These are phyloP conservation scores for Metschnikowia santaceciliae DNA, from an alignment of 805 yeast genomes.

Conservation along the genomic window DNA sequence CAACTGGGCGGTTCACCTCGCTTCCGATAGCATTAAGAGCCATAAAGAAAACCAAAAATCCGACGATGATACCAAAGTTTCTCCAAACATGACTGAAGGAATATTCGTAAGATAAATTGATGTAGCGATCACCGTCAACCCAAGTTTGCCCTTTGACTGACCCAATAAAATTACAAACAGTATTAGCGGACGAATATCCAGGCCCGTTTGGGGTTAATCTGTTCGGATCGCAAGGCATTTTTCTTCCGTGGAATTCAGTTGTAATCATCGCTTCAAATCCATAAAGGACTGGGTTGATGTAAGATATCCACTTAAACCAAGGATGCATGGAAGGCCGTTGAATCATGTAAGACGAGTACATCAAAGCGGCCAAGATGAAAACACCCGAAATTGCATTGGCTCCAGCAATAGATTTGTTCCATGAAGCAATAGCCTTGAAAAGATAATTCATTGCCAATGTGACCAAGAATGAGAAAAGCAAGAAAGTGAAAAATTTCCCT, in stretches of 20 bases:
- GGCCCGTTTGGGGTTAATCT: conserved; percentile 26
- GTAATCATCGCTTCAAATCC: conserved; percentile 28
- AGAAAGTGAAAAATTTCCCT: conserved; percentile 51
- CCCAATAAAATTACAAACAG: conserved; percentile 15
- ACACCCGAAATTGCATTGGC: conserved; percentile 56
- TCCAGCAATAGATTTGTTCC: conserved; percentile 49
- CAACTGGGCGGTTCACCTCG: conserved; percentile 26
- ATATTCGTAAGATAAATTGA: conserved; percentile 31
- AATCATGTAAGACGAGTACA: conserved; percentile 31
- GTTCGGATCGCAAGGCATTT: conserved; percentile 23
- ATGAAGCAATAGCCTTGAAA: conserved; percentile 51
- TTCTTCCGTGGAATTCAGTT: conserved; percentile 29
- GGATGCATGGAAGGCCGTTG: conserved; percentile 33
- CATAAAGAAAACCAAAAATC: conserved; percentile 19
- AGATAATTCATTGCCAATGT: conserved; percentile 52
- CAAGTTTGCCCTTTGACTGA: conserved; percentile 15
- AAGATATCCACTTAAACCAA: conserved; percentile 39
- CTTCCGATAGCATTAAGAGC: conserved; percentile 22
- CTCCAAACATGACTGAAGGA: conserved; percentile 43
- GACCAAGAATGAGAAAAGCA: conserved; percentile 44
- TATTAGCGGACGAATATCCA: conserved; percentile 16
- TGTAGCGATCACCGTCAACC: conserved; percentile 30
- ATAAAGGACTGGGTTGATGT: conserved; percentile 28
- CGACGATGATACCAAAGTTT: conserved; percentile 45
- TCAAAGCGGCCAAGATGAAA: conserved; percentile 30